Conservation (phyloP, 2,329 filamentous ascomycete genomes). For the Stenocarpella maydis region DNA sequence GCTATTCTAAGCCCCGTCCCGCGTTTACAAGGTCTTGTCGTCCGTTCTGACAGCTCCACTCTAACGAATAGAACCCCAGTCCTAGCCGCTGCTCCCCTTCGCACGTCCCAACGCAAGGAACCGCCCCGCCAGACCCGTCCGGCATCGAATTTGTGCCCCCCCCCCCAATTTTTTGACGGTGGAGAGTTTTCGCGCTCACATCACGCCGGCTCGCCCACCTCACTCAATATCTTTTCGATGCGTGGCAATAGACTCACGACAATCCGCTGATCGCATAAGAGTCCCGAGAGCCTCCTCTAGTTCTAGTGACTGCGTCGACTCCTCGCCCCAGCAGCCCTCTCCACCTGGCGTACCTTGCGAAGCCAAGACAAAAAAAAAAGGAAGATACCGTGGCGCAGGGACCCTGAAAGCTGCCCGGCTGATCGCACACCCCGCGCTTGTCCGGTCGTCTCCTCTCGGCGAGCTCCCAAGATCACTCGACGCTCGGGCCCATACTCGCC, state of each 20-base stretch:
- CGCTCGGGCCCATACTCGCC: slow-evolving; percentile 25
- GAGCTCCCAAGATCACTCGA: slow-evolving; percentile 37
- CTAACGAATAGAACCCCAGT: slow-evolving; percentile 36
- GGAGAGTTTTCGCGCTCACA: slow-evolving; percentile 43
- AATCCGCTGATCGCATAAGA: slow-evolving; percentile 33
- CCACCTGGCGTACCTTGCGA: slow-evolving; percentile 26
- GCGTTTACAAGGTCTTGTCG: slow-evolving; percentile 35
- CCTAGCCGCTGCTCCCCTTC: slow-evolving; percentile 36
- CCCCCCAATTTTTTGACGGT: slow-evolving; percentile 43
- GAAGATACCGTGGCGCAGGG: slow-evolving; percentile 46
- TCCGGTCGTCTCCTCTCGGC: slow-evolving; percentile 41
- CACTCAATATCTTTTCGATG: slow-evolving; percentile 36
- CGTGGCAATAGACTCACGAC: slow-evolving; percentile 34
- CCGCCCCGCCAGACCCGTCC: slow-evolving; percentile 38
- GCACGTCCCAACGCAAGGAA: slow-evolving; percentile 33
- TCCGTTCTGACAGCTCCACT: slow-evolving; percentile 34
- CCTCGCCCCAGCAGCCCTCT: slow-evolving; percentile 28
- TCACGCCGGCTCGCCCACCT: slow-evolving; percentile 42
- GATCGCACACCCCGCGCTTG: slow-evolving; percentile 42
- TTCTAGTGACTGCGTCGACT: slow-evolving; percentile 31
- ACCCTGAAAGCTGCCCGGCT: slow-evolving; percentile 51
- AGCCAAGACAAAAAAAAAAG: slow-evolving; percentile 38
- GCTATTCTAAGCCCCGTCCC: slow-evolving; percentile 30
- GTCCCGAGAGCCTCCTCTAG: slow-evolving; percentile 30
- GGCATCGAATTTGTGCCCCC: slow-evolving; percentile 46